phyloP scores from a whole-genome alignment of 257 asterid species.

The Thymus quinquecostatus region DNA sequence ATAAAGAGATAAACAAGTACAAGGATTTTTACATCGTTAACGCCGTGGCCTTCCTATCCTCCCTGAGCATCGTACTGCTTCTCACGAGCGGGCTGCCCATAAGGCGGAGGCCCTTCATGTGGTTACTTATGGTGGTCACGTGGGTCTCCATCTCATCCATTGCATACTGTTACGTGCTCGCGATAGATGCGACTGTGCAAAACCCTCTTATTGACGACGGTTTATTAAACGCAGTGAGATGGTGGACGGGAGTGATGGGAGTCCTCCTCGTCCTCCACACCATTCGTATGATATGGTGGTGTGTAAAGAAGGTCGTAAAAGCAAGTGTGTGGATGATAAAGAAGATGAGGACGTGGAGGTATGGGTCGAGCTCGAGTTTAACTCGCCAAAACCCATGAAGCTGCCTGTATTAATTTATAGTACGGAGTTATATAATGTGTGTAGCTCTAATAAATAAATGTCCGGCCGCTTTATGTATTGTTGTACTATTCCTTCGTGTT shows the following conservation, averaged over 20 bases:
- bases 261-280: not conserved
- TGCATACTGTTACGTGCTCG: not conserved
- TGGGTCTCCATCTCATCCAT: not conserved
- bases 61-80: constrained; percentile 16
- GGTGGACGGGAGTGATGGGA: not conserved
- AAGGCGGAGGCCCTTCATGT: constrained; percentile 36
- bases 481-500: too few relatives aligned
- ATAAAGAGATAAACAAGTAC: not conserved
- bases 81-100: constrained; percentile 23
- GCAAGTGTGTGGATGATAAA: too few relatives aligned
- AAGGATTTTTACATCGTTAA: not conserved
- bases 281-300: constrained; percentile 28
- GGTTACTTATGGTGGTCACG: not conserved
- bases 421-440: too few relatives aligned
- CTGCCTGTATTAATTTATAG: too few relatives aligned
- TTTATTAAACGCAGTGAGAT: not conserved
- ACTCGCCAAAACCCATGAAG: too few relatives aligned
- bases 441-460: too few relatives aligned
- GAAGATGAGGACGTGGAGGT: not conserved
- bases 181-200: not conserved
- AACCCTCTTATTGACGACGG: too few relatives aligned
- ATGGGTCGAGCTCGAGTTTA: too few relatives aligned
- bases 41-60: constrained; percentile 28
- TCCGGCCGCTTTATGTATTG: too few relatives aligned
- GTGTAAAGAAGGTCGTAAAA: constrained; percentile 3